Evolutionary conservation across 352 stramenopile genomes (phyloP).

Genomic region (Phytophthora constricta): DNA sequence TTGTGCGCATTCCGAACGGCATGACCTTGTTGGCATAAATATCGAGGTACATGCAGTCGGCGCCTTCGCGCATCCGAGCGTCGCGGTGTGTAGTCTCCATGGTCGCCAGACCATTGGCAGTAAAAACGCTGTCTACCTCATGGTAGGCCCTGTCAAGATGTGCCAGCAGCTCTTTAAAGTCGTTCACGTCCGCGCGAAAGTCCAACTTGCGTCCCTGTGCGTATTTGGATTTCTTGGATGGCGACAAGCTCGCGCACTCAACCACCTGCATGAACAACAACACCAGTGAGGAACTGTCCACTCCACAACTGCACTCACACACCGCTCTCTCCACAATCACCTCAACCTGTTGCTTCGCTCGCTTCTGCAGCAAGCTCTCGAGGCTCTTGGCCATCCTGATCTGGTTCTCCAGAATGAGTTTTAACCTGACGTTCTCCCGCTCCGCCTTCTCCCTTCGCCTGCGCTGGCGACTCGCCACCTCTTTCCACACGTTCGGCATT

Average conservation of each 20-base stretch:
- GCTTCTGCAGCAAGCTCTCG: constrained; percentile 41
- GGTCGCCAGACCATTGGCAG: constrained; percentile 39
- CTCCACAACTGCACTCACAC: background rate
- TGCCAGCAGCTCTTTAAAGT: constrained; percentile 43
- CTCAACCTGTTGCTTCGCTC: constrained; percentile 38
- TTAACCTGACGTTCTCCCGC: constrained; percentile 57
- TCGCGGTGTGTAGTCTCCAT: constrained; percentile 50
- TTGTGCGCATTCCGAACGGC: constrained; percentile 50
- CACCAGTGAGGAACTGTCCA: constrained; percentile 8
- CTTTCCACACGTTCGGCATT: constrained; percentile 38
- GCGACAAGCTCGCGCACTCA: constrained; percentile 41
- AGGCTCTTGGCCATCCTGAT: constrained; percentile 41
- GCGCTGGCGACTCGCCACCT: constrained; percentile 47
- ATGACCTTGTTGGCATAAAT: constrained; percentile 55
- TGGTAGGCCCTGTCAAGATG: constrained; percentile 41
- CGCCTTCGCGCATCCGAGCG: constrained; percentile 45
- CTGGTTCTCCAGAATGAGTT: constrained; percentile 56
- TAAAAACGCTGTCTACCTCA: constrained; percentile 48
- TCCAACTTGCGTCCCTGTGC: constrained; percentile 42
- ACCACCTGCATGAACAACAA: constrained; percentile 24
- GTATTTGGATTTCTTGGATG: constrained; percentile 43
- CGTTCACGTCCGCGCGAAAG: constrained; percentile 41
- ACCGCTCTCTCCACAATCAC: background rate
- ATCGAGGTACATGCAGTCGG: constrained; percentile 52
- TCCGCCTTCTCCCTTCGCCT: constrained; percentile 48